Evolutionary conservation across 805 yeast genomes (phyloP), one percentile per base, ranked within the genome.

Genomic region (Saccharomycopsis synnaedendra): DNA sequence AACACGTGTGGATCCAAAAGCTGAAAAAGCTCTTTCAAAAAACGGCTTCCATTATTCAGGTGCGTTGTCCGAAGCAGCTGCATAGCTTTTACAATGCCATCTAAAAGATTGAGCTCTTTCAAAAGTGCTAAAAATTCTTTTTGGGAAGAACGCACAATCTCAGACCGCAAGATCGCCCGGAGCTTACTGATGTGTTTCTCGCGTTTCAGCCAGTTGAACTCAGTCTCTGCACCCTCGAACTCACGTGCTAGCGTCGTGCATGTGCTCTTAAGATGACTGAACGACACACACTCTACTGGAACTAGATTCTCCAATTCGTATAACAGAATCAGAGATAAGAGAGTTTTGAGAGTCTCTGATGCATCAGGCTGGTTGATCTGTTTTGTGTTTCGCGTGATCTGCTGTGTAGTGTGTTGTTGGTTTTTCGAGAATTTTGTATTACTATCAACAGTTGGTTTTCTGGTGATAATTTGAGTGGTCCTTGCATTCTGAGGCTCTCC

Each of bases 51-150:
- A 57, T 84, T 75, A 3, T 76, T 66, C 1, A 89, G 78, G 27
- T 93, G 68, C 0, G 96, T 84, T 0, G 98, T 93, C 58, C 98
- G 70, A 48, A 93, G 67, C 0, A 97, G 88, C 5, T 70, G 56
- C 1, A 79, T 70, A 0, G 86, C 77, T 55, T 85, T 86, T 45
- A 71, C 64, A 3, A 89, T 71, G 7, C 82, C 80, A 11, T 80
- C 88, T 2, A 71, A 60, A 39, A 83, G 58, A 10, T 72, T 58
- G 19, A 19, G 19, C 36, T 51, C 58, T 58, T 60, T 54, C 53
- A 67, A 54, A 49, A 60, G 42, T 0, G 58, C 46, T 1, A 71
- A 54, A 31, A 74, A 64, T 45, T 65, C 65, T 4, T 57, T 53
- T 39, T 63, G 51, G 51, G 60, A 65, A 1, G 68, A 66, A 0